Evolutionary conservation across 176 grass and related monocot species (phyloP).

Genomic region (Tillandsia fasciculata): DNA sequence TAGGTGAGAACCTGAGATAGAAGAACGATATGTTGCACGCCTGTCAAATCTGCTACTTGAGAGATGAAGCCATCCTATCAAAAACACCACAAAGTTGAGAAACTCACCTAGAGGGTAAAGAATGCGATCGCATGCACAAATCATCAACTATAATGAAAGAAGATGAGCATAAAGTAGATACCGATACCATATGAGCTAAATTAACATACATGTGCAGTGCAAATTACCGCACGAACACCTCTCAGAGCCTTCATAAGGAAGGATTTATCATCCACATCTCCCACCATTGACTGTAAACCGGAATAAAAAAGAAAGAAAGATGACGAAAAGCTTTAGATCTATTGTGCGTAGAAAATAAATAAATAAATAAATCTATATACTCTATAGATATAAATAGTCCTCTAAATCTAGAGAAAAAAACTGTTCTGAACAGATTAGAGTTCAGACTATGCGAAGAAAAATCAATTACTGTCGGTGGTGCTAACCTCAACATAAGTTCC

Average conservation of each 20-base stretch:
- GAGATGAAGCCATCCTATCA: slow-evolving; percentile 78
- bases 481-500: slow-evolving; percentile 85
- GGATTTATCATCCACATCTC: slow-evolving; percentile 52
- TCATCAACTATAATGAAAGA: neutral
- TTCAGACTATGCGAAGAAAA: neutral
- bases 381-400: too few relatives aligned
- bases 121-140: neutral
- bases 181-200: neutral
- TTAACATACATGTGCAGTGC: slow-evolving; percentile 52
- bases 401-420: too few relatives aligned
- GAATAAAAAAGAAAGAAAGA: neutral
- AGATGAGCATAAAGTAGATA: neutral
- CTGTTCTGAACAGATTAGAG: too few relatives aligned
- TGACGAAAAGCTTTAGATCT: neutral
- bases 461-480: neutral
- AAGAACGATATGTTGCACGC: slow-evolving; percentile 72
- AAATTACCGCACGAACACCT: slow-evolving; percentile 70
- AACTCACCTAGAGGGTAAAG: too few relatives aligned
- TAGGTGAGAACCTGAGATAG: slow-evolving; percentile 72
- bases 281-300: slow-evolving; percentile 52
- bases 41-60: slow-evolving; percentile 37
- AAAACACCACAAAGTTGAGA: slow-evolving; percentile 14
- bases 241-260: slow-evolving; percentile 64
- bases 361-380: too few relatives aligned
- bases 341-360: too few relatives aligned